phyloP scores from a whole-genome alignment of 78 protist genomes.

The Pigoraptor vietnamica region DNA sequence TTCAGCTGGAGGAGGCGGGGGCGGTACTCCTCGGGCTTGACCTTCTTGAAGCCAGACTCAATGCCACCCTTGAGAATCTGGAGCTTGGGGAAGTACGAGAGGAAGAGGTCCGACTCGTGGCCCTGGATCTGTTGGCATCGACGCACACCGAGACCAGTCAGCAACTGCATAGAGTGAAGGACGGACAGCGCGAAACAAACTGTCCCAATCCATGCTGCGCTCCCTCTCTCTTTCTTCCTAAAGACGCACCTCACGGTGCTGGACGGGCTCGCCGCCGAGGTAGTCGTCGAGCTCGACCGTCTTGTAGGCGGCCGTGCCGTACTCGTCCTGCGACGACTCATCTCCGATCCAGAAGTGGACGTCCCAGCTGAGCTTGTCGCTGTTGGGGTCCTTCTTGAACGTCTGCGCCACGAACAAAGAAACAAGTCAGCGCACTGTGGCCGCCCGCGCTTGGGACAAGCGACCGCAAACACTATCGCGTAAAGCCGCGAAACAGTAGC shows the following conservation, averaged over 20 bases:
- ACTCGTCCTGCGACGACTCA: slow-evolving; percentile 65
- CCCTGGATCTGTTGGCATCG: neutral
- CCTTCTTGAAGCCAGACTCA: slow-evolving; percentile 28
- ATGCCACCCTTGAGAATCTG: slow-evolving; percentile 13
- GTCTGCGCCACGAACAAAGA: too few relatives aligned
- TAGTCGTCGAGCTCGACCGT: slow-evolving; percentile 73
- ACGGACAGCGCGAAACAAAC: too few relatives aligned
- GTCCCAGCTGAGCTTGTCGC: slow-evolving; percentile 13
- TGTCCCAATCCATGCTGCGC: too few relatives aligned
- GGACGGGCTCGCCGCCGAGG: slow-evolving; percentile 54
- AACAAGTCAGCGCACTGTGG: too few relatives aligned
- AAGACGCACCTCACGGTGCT: slow-evolving; percentile 57
- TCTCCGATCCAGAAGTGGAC: slow-evolving; percentile 50
- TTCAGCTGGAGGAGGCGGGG: slow-evolving; percentile 34
- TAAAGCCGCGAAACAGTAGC: neutral
- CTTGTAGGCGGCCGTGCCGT: slow-evolving; percentile 79
- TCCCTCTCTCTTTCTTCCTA: too few relatives aligned
- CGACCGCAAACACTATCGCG: neutral
- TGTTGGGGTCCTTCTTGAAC: neutral
- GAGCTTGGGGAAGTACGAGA: neutral
- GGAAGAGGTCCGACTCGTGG: slow-evolving; percentile 16
- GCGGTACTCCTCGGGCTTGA: slow-evolving; percentile 14
- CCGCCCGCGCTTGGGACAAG: too few relatives aligned
- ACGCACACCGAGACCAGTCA: too few relatives aligned
- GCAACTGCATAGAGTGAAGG: neutral